Conservation (phyloP, 306 rosid genomes). For the Vigna unguiculata region DNA sequence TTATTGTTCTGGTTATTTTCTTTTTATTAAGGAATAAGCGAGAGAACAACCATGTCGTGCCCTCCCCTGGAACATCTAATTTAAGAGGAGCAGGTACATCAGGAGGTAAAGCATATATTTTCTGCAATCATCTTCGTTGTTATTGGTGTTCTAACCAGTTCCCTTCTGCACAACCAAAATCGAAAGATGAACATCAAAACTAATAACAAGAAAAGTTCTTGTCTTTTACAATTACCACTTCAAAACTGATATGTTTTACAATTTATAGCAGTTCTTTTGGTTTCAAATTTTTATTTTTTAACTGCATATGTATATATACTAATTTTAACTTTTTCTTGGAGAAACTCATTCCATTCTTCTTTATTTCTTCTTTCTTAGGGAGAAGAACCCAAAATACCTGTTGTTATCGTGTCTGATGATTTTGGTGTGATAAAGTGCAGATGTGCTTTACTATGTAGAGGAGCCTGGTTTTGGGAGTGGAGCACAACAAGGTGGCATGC, state of each 20-base stretch:
- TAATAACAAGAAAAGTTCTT: too few species aligned
- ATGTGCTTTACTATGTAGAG: slow-evolving; percentile 59
- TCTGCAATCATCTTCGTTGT: background rate
- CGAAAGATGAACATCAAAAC: background rate
- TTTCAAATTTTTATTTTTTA: too few species aligned
- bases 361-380: too few species aligned
- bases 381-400: too few species aligned
- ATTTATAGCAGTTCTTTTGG: too few species aligned
- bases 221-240: background rate
- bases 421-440: slow-evolving; percentile 42
- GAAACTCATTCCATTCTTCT: too few species aligned
- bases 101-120: slow-evolving; percentile 34
- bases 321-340: too few species aligned
- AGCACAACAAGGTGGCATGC: slow-evolving; percentile 41
- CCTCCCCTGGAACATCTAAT: slow-evolving; percentile 45
- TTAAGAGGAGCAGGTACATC: slow-evolving; percentile 40
- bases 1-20: slow-evolving; percentile 51
- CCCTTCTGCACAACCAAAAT: background rate
- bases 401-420: background rate
- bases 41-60: slow-evolving; percentile 15
- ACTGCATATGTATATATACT: too few species aligned
- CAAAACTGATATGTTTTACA: too few species aligned
- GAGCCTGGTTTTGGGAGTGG: slow-evolving; percentile 46
- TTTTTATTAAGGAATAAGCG: slow-evolving; percentile 40
- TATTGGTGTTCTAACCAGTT: background rate